Evolutionary conservation across 805 yeast species (phyloP), one percentile per base, ranked within the genome.

Genomic region (Saturnispora hagleri): DNA sequence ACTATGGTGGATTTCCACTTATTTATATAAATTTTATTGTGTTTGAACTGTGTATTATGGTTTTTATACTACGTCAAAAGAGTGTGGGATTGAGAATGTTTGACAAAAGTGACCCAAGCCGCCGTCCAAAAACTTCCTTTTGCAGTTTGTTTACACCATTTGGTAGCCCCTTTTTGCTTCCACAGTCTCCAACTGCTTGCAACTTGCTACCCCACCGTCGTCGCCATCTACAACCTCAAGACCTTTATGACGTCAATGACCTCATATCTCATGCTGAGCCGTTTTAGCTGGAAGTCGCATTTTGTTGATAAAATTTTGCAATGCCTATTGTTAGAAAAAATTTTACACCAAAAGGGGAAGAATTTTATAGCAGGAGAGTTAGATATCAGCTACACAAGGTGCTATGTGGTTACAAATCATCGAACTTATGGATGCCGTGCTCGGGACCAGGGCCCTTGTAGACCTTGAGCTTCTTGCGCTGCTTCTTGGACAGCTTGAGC

Each of bases 391-490:
- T 12, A 38, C 18, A 35, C 7, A 35, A 10, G 10, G 20, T 35
- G 40, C 18, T n/a, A 35, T 35, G 7, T 10, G 18, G 5, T 33
- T 53, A 55, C 43, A 55, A 33, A 52, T 75, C 89, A 8, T 82
- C 89, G 60, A 84, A 84, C 57, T 69, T 78, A 42, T 75, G 70
- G 49, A 84, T 82, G 0, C 88, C 88, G 56, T 81, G 86, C 51
- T 78, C 82, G 50, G 76, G 80, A 33, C 72, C 72, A 45, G 75
- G 81, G 53, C 70, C 55, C 50, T 77, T 78, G 44, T 69, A 66
- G 43, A 68, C 67, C 56, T 72, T 71, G 50, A 68, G 64, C 51
- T 67, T 69, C 46, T 62, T 61, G 27, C 62, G 61, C 38, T 57
- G 57, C 47, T 62, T 62, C 36, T 60, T 55, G 10, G 60, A 48